A percentile compares a stretch with the other conserved stretches of the same genome.
Evolutionary conservation across 768 basidiomycete genomes (phyloP).

Genomic region (Termitomyces sp.): DNA sequence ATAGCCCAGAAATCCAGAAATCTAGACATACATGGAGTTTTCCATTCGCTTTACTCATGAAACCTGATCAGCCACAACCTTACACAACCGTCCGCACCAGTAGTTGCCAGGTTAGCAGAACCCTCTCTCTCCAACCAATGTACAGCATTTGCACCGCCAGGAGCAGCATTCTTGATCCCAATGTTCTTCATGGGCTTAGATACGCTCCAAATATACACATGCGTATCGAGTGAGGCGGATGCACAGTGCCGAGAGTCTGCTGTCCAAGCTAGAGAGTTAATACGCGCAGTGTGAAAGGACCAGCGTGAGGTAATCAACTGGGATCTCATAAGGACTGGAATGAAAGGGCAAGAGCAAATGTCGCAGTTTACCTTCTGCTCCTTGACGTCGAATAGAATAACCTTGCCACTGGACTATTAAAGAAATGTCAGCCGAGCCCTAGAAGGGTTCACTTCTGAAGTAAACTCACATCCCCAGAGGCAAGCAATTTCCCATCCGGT

Average conservation of each 20-base stretch:
- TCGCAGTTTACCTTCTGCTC: constrained; percentile 55
- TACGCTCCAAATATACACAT: constrained; percentile 85
- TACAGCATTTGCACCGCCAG: constrained; percentile 80
- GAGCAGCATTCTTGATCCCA: constrained; percentile 78
- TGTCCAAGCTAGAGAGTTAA: constrained; percentile 76
- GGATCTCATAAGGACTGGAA: not conserved
- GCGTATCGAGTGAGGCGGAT: constrained; percentile 89
- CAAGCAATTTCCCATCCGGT: constrained; percentile 67
- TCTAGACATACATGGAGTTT: not conserved
- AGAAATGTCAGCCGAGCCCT: not conserved
- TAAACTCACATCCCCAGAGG: constrained; percentile 77
- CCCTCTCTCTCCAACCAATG: constrained; percentile 58
- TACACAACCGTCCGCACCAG: constrained; percentile 81
- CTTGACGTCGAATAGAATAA: constrained; percentile 68
- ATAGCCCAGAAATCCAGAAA: not conserved
- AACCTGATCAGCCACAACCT: constrained; percentile 66
- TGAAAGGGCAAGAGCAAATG: not conserved
- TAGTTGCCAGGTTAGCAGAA: constrained; percentile 51
- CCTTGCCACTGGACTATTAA: constrained; percentile 69
- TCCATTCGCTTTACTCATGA: constrained; percentile 17
- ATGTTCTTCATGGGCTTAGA: constrained; percentile 66
- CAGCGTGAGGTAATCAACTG: constrained; percentile 72
- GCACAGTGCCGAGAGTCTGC: constrained; percentile 70
- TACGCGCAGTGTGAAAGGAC: constrained; percentile 81
- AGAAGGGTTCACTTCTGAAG: not conserved